Conservation (phyloP, 75 land plant species). For the Selaginella tamariscina region DNA sequence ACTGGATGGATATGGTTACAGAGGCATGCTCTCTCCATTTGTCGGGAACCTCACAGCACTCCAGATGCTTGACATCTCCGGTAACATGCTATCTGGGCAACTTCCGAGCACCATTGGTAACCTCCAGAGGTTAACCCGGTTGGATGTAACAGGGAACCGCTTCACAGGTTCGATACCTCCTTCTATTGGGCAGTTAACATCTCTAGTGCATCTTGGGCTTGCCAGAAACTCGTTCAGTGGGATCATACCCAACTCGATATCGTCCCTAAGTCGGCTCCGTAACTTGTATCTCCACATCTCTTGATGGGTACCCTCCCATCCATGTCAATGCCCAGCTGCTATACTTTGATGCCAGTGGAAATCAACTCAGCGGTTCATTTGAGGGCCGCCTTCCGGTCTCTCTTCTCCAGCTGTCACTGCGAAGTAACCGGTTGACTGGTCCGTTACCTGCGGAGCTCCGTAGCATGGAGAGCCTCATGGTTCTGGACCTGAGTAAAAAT, state of each 20-base stretch:
- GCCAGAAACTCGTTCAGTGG: slow-evolving; percentile 3
- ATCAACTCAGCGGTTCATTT: slow-evolving; percentile 19
- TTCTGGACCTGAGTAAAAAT: slow-evolving; percentile 12
- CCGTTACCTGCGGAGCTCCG: background rate
- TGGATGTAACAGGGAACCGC: slow-evolving; percentile 3
- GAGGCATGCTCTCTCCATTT: slow-evolving; percentile 33
- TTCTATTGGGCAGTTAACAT: background rate
- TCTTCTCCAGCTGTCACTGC: slow-evolving; percentile 9
- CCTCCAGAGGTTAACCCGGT: background rate
- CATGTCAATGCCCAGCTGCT: slow-evolving; percentile 15
- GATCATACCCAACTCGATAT: slow-evolving; percentile 25
- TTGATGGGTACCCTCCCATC: slow-evolving; percentile 36
- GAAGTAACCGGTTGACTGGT: slow-evolving; percentile 11
- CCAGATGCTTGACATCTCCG: slow-evolving; percentile 52
- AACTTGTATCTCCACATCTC: slow-evolving; percentile 38
- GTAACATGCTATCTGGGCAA: slow-evolving; percentile 36
- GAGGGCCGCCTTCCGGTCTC: slow-evolving; percentile 8
- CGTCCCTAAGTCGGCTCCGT: slow-evolving; percentile 16
- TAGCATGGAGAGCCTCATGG: slow-evolving; percentile 1
- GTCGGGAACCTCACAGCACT: slow-evolving; percentile 37
- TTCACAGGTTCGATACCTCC: slow-evolving; percentile 7
- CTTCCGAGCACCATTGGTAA: slow-evolving; percentile 30
- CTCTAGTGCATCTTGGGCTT: background rate
- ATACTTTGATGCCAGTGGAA: slow-evolving; percentile 42
- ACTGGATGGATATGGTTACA: slow-evolving; percentile 45